Percentiles rank a stretch among this genome's conserved stretches.
Evolutionary conservation across 2,329 filamentous ascomycete genomes (phyloP).

Genomic region (Blastomyces silverae): DNA sequence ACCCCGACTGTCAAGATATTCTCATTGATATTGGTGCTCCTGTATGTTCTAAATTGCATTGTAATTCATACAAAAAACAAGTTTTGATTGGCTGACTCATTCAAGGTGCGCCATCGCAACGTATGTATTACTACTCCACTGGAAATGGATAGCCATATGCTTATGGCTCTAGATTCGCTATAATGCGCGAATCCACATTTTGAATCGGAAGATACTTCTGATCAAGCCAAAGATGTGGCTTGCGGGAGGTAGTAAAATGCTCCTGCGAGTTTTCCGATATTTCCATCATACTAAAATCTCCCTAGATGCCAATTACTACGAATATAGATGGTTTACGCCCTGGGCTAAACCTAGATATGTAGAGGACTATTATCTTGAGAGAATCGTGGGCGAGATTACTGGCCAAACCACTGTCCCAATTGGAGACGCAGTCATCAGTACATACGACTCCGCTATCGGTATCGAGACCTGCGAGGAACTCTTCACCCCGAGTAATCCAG

Average conservation of each 20-base stretch:
- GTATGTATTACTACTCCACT: slow-evolving; percentile 40
- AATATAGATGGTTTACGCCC: slow-evolving; percentile 55
- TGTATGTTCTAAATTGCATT: not conserved
- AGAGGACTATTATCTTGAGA: slow-evolving; percentile 58
- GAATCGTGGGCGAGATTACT: slow-evolving; percentile 51
- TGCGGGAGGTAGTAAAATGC: slow-evolving; percentile 61
- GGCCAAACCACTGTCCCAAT: slow-evolving; percentile 52
- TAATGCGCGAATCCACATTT: slow-evolving; percentile 57
- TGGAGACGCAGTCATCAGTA: slow-evolving; percentile 58
- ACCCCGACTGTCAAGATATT: slow-evolving; percentile 14
- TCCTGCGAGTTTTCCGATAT: slow-evolving; percentile 22
- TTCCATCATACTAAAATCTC: not conserved
- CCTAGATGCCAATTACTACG: slow-evolving; percentile 25
- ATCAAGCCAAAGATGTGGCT: slow-evolving; percentile 61
- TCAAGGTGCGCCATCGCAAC: slow-evolving; percentile 28
- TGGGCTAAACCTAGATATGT: slow-evolving; percentile 49
- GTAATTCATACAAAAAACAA: not conserved
- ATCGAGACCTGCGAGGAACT: slow-evolving; percentile 50
- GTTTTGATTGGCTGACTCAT: not conserved
- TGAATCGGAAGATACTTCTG: slow-evolving; percentile 60
- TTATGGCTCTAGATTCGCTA: slow-evolving; percentile 53
- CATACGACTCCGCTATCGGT: slow-evolving; percentile 44
- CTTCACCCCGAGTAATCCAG: slow-evolving; percentile 51
- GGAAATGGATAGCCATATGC: not conserved
- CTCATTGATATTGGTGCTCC: slow-evolving; percentile 47